Percentiles rank a stretch among this genome's conserved stretches.
Evolutionary conservation across 176 grass and related monocot genomes (phyloP).

Genomic region (Bothriochloa decipiens): DNA sequence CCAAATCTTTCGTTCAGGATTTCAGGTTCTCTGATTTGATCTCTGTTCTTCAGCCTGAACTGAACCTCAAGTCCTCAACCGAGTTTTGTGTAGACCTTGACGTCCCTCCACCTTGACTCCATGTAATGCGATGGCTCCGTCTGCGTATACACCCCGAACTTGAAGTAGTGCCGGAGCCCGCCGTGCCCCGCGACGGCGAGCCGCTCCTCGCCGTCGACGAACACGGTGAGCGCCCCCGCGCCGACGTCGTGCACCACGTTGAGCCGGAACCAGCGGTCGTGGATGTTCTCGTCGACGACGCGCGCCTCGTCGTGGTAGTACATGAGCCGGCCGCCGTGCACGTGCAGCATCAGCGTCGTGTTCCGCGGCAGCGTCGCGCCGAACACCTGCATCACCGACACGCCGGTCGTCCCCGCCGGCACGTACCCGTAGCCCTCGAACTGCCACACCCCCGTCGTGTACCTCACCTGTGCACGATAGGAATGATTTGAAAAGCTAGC

Average conservation of each 20-base stretch:
- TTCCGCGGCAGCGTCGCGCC: not conserved
- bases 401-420: slow-evolving; percentile 40
- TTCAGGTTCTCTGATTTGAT: not conserved
- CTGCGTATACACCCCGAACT: slow-evolving; percentile 52
- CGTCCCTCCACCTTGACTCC: slow-evolving; percentile 30
- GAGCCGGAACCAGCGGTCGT: slow-evolving; percentile 51
- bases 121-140: slow-evolving; percentile 20
- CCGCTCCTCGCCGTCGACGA: slow-evolving; percentile 32
- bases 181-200: slow-evolving; percentile 25
- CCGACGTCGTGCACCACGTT: slow-evolving; percentile 62
- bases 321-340: slow-evolving; percentile 47
- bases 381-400: slow-evolving; percentile 61
- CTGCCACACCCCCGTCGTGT: slow-evolving; percentile 55
- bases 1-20: not conserved
- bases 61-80: not conserved
- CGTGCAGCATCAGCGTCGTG: slow-evolving; percentile 60
- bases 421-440: slow-evolving; percentile 57
- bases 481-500: no score
- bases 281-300: slow-evolving; percentile 40
- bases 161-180: slow-evolving; percentile 45
- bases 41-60: not conserved
- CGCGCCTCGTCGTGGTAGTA: slow-evolving; percentile 36
- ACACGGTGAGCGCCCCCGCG: slow-evolving; percentile 9
- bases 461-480: slow-evolving; percentile 39
- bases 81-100: slow-evolving; percentile 41